A percentile compares a stretch with the other conserved stretches of the same genome.
phyloP scores from a whole-genome alignment of 73 alveolate genomes.

The Paramecium octaurelia region DNA sequence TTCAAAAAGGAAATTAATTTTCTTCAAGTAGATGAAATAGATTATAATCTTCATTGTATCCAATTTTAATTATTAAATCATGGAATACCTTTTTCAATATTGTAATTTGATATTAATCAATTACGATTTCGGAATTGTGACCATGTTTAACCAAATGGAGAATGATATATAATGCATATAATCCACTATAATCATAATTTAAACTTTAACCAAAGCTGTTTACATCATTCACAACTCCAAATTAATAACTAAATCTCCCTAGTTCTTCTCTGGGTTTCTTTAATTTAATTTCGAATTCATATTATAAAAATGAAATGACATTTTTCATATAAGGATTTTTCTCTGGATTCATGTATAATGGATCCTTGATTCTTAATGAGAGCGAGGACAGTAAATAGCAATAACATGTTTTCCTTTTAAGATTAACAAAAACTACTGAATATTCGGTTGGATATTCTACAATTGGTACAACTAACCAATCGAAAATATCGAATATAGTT shows the following conservation, averaged over 20 bases:
- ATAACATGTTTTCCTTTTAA: background rate
- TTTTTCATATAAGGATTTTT: conserved; percentile 44
- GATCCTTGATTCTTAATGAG: background rate
- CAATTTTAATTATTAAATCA: background rate
- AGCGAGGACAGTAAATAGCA: background rate
- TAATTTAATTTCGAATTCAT: background rate
- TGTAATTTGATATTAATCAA: background rate
- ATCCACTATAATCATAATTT: conserved; percentile 6
- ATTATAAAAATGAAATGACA: background rate
- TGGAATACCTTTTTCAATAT: background rate
- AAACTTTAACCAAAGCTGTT: background rate
- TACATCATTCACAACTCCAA: background rate
- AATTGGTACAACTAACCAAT: conserved; percentile 16
- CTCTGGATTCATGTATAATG: conserved; percentile 30
- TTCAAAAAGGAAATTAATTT: background rate
- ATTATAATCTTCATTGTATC: conserved; percentile 26
- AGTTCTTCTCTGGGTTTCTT: conserved; percentile 20
- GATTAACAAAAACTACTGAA: background rate
- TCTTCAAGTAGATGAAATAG: conserved; percentile 34
- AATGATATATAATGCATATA: background rate
- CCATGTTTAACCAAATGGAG: background rate
- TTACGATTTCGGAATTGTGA: background rate
- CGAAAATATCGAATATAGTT: conserved; percentile 23
- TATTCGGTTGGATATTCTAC: conserved; percentile 13
- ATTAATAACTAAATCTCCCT: conserved; percentile 7